Base-by-base conservation (phyloP, 352 stramenopile species). In the Elongisporangium undulatum region DNA sequence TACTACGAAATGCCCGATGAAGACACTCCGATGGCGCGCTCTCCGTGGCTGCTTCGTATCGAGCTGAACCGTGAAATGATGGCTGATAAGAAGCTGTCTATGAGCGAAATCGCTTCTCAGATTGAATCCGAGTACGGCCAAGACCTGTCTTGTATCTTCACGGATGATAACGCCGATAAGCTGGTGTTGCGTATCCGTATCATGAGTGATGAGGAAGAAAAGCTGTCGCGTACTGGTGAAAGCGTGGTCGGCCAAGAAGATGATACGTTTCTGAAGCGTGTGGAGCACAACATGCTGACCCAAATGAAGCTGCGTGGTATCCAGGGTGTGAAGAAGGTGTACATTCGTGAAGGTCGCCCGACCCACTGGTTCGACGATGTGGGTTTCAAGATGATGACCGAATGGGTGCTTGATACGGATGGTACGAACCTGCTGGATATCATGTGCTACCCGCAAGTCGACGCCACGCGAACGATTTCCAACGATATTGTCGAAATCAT, bases 401-500 rank as follows among this genome's bases (percentile, higher is more conserved):
- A 99, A 77, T 99, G 94, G 92, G 94, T 99, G 59, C 82, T 99
- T 12, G 97, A 99, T 79, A 99, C 97, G 39, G 97, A 99, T 79
- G 98, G 98, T 39, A 98, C 96, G 49, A 99, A 99, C 71, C 81
- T 99, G 48, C 89, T 99, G 66, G 96, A 97, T 69, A 95, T 99
- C 12, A 88, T 99, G 62, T 97, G 91, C 54, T 94, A 98, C 69
- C 93, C 97, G 23, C 95, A 98, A 66, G 96, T 99, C 10, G 98
- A 99, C 71, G 82, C 89, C 2, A 97, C 91, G 10, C 85, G 96
- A 49, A 99, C 97, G n/a, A 97, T 98, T 66, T 98, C 93, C 29
- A 99, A 99, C 75, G 96, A 99, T 68, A 98, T 99, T 69, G 96
- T 99, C 49, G 97, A 99, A 82, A 98, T 99, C 50, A 99, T 99